Percentiles rank a stretch among this genome's conserved stretches.
phyloP scores from a whole-genome alignment of 2,329 filamentous ascomycete genomes.

The Cercospora berteroae region DNA sequence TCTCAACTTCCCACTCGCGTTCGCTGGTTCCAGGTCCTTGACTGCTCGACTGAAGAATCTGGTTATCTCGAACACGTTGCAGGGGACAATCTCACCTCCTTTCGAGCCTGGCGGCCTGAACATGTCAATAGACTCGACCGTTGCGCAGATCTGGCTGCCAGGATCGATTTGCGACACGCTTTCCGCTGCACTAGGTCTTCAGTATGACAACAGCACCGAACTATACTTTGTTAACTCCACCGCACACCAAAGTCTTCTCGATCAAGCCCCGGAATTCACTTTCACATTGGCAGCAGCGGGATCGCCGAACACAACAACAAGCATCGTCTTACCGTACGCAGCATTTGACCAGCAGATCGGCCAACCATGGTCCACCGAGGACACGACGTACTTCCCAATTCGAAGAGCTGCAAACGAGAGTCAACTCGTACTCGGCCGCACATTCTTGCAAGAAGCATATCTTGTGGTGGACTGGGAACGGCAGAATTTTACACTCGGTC shows the following conservation, averaged over 20 bases:
- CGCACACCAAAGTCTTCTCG: conserved; percentile 35
- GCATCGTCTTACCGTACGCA: conserved; percentile 33
- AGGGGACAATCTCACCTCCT: conserved; percentile 5
- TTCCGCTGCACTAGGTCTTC: conserved; percentile 41
- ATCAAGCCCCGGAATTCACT: conserved; percentile 39
- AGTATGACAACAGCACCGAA: conserved; percentile 39
- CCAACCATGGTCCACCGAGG: conserved; percentile 16
- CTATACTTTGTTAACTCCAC: conserved; percentile 43
- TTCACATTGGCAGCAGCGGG: conserved; percentile 31
- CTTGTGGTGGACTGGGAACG: conserved; percentile 23
- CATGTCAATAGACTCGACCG: conserved; percentile 39
- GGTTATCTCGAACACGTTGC: conserved; percentile 1
- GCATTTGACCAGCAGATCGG: conserved; percentile 34
- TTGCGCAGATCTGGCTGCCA: conserved; percentile 44
- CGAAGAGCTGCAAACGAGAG: conserved; percentile 28
- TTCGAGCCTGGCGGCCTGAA: not conserved
- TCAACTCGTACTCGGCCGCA: conserved; percentile 33
- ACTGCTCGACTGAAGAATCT: conserved; percentile 7
- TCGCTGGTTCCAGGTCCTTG: not conserved
- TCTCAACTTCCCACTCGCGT: conserved; percentile 32
- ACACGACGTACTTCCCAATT: conserved; percentile 30
- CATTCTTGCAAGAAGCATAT: conserved; percentile 36
- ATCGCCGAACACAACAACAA: conserved; percentile 16
- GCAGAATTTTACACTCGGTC: conserved; percentile 19
- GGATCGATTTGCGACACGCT: conserved; percentile 41